Conservation (phyloP, 2,329 filamentous ascomycete genomes). For the Chalaropsis ovoidea region DNA sequence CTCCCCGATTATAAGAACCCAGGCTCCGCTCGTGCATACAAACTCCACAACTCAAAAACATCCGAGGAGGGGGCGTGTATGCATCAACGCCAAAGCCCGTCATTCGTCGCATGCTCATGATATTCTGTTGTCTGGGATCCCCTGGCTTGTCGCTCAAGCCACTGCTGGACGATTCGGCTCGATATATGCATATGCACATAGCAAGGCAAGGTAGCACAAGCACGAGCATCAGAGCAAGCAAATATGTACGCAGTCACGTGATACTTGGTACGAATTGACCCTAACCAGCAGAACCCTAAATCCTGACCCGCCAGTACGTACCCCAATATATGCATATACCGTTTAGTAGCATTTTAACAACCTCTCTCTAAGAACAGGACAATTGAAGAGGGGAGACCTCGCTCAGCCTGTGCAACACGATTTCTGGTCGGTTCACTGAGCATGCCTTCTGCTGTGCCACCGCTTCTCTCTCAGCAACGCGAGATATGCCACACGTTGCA, state of each 20-base stretch:
- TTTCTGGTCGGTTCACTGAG: too few species aligned
- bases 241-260: background rate
- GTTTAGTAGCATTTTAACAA: too few species aligned
- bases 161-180: background rate
- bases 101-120: background rate
- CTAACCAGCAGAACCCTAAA: too few species aligned
- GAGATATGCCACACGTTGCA: too few species aligned
- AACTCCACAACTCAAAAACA: background rate
- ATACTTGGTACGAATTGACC: background rate
- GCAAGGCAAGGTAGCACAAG: too few species aligned
- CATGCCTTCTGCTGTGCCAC: too few species aligned
- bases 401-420: too few species aligned
- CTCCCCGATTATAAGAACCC: constrained; percentile 3
- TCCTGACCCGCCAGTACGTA: too few species aligned
- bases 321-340: too few species aligned
- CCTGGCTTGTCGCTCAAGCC: background rate
- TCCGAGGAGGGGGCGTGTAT: background rate
- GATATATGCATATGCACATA: constrained; percentile 4
- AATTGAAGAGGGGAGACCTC: too few species aligned
- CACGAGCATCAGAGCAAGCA: background rate
- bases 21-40: constrained; percentile 7
- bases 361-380: too few species aligned
- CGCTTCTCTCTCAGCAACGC: too few species aligned
- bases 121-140: background rate
- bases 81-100: background rate